A percentile compares a stretch with the other conserved stretches of the same genome.
Conservation (phyloP, 2,329 filamentous ascomycete species). For the Colletotrichum falcatum region DNA sequence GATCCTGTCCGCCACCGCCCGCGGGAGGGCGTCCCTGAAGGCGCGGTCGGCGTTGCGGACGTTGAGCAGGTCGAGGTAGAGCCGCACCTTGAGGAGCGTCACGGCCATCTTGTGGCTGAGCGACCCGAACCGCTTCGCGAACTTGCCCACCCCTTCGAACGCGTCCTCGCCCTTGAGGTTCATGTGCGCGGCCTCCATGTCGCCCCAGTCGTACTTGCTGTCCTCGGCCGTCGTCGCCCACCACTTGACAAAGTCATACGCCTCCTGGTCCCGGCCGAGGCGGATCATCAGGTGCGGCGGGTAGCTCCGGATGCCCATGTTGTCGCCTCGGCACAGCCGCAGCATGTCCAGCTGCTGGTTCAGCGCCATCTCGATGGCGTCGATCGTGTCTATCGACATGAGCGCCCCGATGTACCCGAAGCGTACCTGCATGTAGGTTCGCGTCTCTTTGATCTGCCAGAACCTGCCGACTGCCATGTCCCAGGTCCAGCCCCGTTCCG, state of each 20-base stretch:
- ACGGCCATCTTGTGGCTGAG: slow-evolving; percentile 39
- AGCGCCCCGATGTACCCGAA: slow-evolving; percentile 50
- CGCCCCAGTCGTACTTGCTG: slow-evolving; percentile 41
- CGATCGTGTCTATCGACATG: slow-evolving; percentile 47
- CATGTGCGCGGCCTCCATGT: slow-evolving; percentile 43
- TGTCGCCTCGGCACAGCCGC: slow-evolving; percentile 57
- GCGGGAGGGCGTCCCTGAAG: not conserved
- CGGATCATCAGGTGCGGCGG: slow-evolving; percentile 58
- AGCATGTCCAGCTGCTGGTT: slow-evolving; percentile 58
- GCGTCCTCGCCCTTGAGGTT: slow-evolving; percentile 43
- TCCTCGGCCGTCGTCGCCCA: slow-evolving; percentile 43
- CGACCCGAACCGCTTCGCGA: slow-evolving; percentile 7
- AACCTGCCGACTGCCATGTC: slow-evolving; percentile 55
- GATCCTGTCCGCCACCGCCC: slow-evolving; percentile 1
- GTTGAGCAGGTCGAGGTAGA: slow-evolving; percentile 47
- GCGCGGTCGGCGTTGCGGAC: slow-evolving; percentile 25
- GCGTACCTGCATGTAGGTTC: slow-evolving; percentile 58
- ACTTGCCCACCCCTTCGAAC: slow-evolving; percentile 39
- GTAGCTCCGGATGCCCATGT: slow-evolving; percentile 55
- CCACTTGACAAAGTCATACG: slow-evolving; percentile 58
- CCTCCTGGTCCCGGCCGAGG: slow-evolving; percentile 62
- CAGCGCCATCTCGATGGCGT: slow-evolving; percentile 53
- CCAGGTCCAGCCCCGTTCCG: slow-evolving; percentile 51
- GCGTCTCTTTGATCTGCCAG: slow-evolving; percentile 55
- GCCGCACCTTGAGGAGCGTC: slow-evolving; percentile 46